Evolutionary conservation across 2,329 filamentous ascomycete genomes (phyloP), one percentile per base, ranked within the genome.

Genomic region (Xylariaceae sp.): DNA sequence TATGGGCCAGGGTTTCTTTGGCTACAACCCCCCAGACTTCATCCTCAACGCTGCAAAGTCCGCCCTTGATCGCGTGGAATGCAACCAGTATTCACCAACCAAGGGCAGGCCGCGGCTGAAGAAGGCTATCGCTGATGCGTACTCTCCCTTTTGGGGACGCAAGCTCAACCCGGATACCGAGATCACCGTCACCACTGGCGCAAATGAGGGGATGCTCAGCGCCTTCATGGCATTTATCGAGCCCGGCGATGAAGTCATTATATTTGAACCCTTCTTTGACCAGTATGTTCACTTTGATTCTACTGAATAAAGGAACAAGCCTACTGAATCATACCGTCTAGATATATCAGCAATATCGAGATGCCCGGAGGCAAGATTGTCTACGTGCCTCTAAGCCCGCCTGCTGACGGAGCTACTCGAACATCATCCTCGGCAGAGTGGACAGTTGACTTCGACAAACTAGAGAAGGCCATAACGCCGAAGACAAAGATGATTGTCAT

Each of bases 151-250:
- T 68, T 97, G 95, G 76, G 90, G 89, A 33, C 82, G 88, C 47
- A 76, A 80, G 55, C 71, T 99, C 40, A 78, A 99, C 68, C 89
- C 92, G 0, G 89, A 96, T 35, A 96, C 86, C 2, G 94, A 99
- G 68, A 87, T 99, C 53, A 91, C 90, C 18, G 90, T 99, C 67
- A 97, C 94, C 5, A 97, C 92, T 0, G 89, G 89, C 39, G 89
- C 89, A 38, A 95, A 95, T 63, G 89, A 95, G 72, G 82, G 89
- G 62, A 97, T 97, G 90, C 77, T 99, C 57, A 92, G 89, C 66
- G 94, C 91, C 0, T 97, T 99, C 66, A 97, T 99, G 94, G 94
- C 82, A 2, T 99, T 99, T 62, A 84, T 99, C 51, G 94, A 99
- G 70, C 80, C 82, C 1, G 94, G 90, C 11, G 94, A 99, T 65